A percentile compares a stretch with the other conserved stretches of the same genome.
Evolutionary conservation across 495 filamentous ascomycete species (phyloP).

Genomic region (Jackrogersella multiformis): DNA sequence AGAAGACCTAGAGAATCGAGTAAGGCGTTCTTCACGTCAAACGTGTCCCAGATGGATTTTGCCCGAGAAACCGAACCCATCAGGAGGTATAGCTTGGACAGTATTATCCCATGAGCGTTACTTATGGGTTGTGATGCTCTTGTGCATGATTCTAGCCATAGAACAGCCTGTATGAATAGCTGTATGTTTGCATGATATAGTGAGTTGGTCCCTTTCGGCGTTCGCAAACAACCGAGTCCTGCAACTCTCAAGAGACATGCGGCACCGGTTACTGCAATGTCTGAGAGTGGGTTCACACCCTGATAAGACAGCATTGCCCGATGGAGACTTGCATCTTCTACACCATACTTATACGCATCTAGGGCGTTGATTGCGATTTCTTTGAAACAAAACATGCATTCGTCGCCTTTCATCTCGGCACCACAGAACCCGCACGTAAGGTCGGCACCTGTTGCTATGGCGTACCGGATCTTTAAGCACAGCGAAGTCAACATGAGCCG

Average conservation of each 20-base stretch:
- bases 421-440: slow-evolving; percentile 44
- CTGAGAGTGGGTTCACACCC: slow-evolving; percentile 55
- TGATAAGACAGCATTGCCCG: slow-evolving; percentile 5
- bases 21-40: slow-evolving; percentile 61
- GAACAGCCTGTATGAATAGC: slow-evolving; percentile 56
- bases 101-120: slow-evolving; percentile 52
- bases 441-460: slow-evolving; percentile 12
- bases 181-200: slow-evolving; percentile 44
- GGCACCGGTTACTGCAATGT: slow-evolving; percentile 55
- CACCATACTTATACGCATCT: slow-evolving; percentile 43
- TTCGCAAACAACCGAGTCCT: slow-evolving; percentile 16
- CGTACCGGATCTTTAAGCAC: slow-evolving; percentile 22
- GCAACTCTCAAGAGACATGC: slow-evolving; percentile 59
- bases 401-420: slow-evolving; percentile 18
- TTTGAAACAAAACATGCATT: slow-evolving; percentile 49
- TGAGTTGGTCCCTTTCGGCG: slow-evolving; percentile 25
- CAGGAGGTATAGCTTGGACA: slow-evolving; percentile 57
- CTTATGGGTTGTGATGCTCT: slow-evolving; percentile 47
- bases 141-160: slow-evolving; percentile 57
- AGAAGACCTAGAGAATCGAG: slow-evolving; percentile 58
- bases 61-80: slow-evolving; percentile 56
- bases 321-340: slow-evolving; percentile 39
- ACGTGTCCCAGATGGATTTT: slow-evolving; percentile 52
- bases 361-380: slow-evolving; percentile 44
- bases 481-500: slow-evolving; percentile 20